A percentile compares a stretch with the other conserved stretches of the same genome.
Evolutionary conservation across 164 flowering plant species (phyloP).

Genomic region (Nelumbo lutea): DNA sequence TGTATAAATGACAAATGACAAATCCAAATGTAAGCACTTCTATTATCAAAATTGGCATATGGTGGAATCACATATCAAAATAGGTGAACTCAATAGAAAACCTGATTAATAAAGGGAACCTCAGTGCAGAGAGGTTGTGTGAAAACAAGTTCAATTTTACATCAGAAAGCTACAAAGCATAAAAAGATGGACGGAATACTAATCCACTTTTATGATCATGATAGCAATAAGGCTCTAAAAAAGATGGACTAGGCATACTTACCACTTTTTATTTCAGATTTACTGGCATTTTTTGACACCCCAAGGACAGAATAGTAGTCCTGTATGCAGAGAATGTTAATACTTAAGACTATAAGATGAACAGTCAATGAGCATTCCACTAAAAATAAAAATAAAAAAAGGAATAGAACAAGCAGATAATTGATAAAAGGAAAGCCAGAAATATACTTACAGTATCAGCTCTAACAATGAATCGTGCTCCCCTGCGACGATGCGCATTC

Average conservation of each 20-base stretch:
- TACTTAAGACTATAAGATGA: neutral
- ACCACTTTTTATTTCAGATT: slow-evolving; percentile 95
- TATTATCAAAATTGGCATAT: too few relatives aligned
- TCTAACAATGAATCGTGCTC: slow-evolving; percentile 60
- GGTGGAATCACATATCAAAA: too few relatives aligned
- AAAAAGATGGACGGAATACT: too few relatives aligned
- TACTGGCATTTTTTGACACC: slow-evolving; percentile 76
- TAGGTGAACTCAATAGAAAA: neutral
- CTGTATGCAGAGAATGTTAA: slow-evolving; percentile 28
- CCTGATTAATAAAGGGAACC: neutral
- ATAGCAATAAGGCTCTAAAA: too few relatives aligned
- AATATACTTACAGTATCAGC: slow-evolving; percentile 62
- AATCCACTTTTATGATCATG: too few relatives aligned
- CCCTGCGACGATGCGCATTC: slow-evolving; percentile 35
- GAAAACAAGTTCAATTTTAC: neutral
- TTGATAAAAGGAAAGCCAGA: neutral
- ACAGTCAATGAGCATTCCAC: neutral
- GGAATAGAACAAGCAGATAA: neutral
- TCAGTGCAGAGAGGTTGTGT: neutral
- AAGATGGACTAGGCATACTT: slow-evolving; percentile 3
- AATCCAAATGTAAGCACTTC: too few relatives aligned
- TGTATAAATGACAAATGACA: too few relatives aligned
- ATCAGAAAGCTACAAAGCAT: too few relatives aligned
- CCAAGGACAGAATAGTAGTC: slow-evolving; percentile 84
- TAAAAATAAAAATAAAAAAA: neutral